phyloP scores from a whole-genome alignment of 2,329 filamentous ascomycete species.

The Monosporascus sp. region DNA sequence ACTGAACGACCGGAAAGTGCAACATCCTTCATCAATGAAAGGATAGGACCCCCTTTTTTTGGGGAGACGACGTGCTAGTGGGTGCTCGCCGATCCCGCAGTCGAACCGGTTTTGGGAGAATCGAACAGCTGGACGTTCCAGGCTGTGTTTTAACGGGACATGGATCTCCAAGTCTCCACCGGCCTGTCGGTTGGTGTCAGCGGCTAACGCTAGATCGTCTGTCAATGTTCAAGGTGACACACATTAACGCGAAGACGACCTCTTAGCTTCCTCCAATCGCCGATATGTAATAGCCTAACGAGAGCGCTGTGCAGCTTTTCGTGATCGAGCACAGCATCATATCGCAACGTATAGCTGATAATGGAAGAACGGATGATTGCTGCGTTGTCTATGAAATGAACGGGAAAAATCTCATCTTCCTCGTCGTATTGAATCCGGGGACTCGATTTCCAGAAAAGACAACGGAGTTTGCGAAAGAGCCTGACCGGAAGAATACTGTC shows the following conservation, averaged over 20 bases:
- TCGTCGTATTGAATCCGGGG: background rate
- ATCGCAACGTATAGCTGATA: slow-evolving; percentile 1
- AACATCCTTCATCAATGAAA: slow-evolving; percentile 1
- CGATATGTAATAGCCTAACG: no score
- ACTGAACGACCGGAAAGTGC: slow-evolving; percentile 1
- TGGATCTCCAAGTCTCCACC: no score
- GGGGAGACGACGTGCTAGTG: no score
- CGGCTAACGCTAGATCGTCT: no score
- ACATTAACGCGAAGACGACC: no score
- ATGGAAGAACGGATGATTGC: background rate
- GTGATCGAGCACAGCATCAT: slow-evolving; percentile 1
- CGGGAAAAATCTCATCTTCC: slow-evolving; percentile 1
- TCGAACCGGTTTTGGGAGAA: no score
- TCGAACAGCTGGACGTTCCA: no score
- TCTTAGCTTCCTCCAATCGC: no score
- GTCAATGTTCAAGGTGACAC: no score
- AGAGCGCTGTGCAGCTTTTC: background rate
- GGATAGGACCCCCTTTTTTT: background rate
- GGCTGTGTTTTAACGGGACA: no score
- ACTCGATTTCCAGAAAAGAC: background rate
- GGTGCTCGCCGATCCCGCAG: no score
- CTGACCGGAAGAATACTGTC: background rate
- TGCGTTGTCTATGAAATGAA: background rate
- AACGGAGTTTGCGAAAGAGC: background rate
- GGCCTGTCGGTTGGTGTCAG: no score